Base-by-base conservation (phyloP, 768 basidiomycete genomes). In the Daedalea quercina region DNA sequence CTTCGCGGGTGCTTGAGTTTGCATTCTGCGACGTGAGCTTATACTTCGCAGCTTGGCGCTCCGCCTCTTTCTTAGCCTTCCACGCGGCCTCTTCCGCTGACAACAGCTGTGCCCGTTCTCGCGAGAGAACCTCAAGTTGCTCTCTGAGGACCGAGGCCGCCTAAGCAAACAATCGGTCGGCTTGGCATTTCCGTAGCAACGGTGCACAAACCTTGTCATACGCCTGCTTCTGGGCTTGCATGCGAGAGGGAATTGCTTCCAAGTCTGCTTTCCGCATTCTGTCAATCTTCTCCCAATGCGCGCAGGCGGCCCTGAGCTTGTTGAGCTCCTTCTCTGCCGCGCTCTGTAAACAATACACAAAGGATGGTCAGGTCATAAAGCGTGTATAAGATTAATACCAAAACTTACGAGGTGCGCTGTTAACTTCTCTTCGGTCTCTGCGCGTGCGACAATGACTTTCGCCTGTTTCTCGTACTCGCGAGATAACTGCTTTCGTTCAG, bases 401-500 rank as follows among this genome's bases (percentile, higher is more conserved):
- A 9, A 15, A 69, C 82, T 65, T 58, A 91, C 90, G 50, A 87
- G 60, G 67, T 87, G 86, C 7, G 61, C 62, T 2, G 63, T 65
- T 4, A 90, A 69, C 41, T 73, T 75, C 56, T 82, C 81, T 61
- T 93, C 86, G 0, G 77, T 67, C 50, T 86, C 85, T 11, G 73
- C 69, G 3, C 86, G 70, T 33, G 77, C 76, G 53, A 93, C 91
- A 12, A 94, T 71, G 6, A 79, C 76, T 53, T 78, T 79, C 24
- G 73, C 69, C 58, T 85, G 81, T 50, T 81, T 81, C 58, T 85
- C 82, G 15, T 78, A 65, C 26, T 71, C 75, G 46, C 84, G 76
- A 17, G 71, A 63, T 31, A 84, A 68, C 28, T 73, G 79, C 67
- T 90, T 90, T 44, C 84, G 77, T 64, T 93, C 90, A 1, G 73